phyloP scores from a whole-genome alignment of 2,329 filamentous ascomycete species.

The Sporothrix curviconia region DNA sequence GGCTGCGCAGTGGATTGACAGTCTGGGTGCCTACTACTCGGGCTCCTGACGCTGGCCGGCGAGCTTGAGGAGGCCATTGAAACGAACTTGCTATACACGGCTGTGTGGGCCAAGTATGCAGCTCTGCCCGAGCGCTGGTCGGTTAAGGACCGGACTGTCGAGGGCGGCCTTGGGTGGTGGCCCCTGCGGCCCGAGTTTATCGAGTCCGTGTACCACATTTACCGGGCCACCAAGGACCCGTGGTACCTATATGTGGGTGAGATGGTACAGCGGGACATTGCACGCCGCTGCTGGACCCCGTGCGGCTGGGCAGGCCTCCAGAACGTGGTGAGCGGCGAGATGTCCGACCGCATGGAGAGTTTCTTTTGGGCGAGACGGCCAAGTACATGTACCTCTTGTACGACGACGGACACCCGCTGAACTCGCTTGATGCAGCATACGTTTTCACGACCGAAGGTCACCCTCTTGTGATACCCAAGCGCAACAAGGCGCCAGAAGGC shows the following conservation, averaged over 20 bases:
- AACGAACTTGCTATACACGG: constrained; percentile 83
- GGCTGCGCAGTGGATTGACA: constrained; percentile 91
- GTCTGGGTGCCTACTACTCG: constrained; percentile 89
- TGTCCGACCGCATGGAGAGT: constrained; percentile 94
- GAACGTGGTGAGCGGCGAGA: constrained; percentile 74
- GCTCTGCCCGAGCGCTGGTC: constrained; percentile 94
- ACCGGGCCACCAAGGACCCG: constrained; percentile 83
- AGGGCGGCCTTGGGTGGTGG: constrained; percentile 89
- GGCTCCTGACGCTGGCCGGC: constrained; percentile 80
- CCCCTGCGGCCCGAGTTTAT: constrained; percentile 93
- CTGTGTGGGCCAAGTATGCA: constrained; percentile 91
- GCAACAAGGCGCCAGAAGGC: constrained; percentile 19
- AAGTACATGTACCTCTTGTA: constrained; percentile 95
- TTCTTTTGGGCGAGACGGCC: constrained; percentile 95
- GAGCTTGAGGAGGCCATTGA: constrained; percentile 87
- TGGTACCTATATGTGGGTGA: constrained; percentile 96
- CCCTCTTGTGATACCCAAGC: constrained; percentile 70
- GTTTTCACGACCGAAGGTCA: constrained; percentile 97
- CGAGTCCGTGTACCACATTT: constrained; percentile 95
- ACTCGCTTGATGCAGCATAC: constrained; percentile 76
- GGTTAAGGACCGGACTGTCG: constrained; percentile 72
- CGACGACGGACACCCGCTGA: constrained; percentile 77
- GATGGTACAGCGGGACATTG: constrained; percentile 87
- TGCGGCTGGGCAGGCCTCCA: constrained; percentile 93
- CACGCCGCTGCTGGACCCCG: constrained; percentile 76